These are phyloP conservation scores for Phytophthora brassicae DNA, from an alignment of 352 stramenopile species.

Conservation along the genomic window DNA sequence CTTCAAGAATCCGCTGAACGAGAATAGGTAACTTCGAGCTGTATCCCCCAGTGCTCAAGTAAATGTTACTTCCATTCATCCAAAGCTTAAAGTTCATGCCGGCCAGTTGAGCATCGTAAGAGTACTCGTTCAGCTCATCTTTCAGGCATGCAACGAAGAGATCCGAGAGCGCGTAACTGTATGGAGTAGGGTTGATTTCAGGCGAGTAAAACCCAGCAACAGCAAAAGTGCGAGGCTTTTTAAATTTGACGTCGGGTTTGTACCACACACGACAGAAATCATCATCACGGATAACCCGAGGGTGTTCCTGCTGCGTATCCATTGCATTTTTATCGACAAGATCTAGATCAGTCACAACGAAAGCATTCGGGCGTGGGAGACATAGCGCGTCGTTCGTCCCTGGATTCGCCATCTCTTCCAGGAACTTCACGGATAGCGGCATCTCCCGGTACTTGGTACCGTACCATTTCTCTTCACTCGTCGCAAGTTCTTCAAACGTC, in stretches of 20 bases:
- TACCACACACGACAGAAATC: constrained; percentile 59
- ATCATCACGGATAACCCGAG: constrained; percentile 42
- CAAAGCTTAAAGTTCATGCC: constrained; percentile 62
- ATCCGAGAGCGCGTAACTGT: constrained; percentile 58
- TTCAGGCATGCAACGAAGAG: constrained; percentile 71
- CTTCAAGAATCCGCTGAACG: constrained; percentile 41
- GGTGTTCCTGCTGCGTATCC: constrained; percentile 21
- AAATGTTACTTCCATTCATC: constrained; percentile 40
- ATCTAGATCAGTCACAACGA: constrained; percentile 24
- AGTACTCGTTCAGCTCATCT: constrained; percentile 78
- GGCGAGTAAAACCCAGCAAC: constrained; percentile 64
- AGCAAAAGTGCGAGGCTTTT: constrained; percentile 86
- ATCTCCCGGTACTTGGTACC: constrained; percentile 42
- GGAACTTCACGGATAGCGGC: constrained; percentile 26
- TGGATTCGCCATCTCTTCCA: constrained; percentile 26
- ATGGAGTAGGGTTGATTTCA: constrained; percentile 48
- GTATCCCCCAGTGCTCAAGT: constrained; percentile 49
- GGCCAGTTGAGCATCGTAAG: constrained; percentile 63
- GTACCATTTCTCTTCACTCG: constrained; percentile 51
- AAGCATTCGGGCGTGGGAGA: constrained; percentile 42
- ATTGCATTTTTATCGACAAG: constrained; percentile 18
- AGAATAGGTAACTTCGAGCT: constrained; percentile 46
- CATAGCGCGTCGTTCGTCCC: constrained; percentile 38
- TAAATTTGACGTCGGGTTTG: constrained; percentile 84
- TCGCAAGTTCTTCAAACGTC: constrained; percentile 24